These are phyloP conservation scores for Fusarium dimerum DNA, from an alignment of 2,329 filamentous ascomycete species.

Conservation along the genomic window DNA sequence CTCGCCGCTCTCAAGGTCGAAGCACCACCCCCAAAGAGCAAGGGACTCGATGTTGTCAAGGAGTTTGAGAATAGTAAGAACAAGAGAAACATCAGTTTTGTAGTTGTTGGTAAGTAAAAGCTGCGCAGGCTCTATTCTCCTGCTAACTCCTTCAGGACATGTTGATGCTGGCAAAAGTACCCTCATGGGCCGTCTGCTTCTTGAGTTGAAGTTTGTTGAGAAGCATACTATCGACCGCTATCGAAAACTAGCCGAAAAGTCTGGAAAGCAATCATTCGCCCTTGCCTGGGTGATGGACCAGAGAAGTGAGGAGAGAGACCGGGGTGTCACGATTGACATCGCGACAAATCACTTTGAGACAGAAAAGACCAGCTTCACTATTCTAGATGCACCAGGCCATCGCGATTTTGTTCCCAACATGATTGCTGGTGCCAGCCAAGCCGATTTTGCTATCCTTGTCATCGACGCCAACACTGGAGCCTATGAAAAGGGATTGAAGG, in stretches of 20 bases:
- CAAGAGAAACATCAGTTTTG: constrained; percentile 86
- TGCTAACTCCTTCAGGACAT: constrained; percentile 62
- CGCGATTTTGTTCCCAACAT: constrained; percentile 97
- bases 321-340: constrained; percentile 95
- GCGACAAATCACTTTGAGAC: constrained; percentile 95
- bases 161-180: constrained; percentile 98
- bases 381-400: constrained; percentile 93
- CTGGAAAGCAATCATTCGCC: constrained; percentile 94
- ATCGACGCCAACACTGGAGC: constrained; percentile 89
- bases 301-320: constrained; percentile 80
- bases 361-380: constrained; percentile 82
- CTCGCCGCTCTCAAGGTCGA: constrained; percentile 46
- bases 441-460: constrained; percentile 92
- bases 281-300: constrained; percentile 97
- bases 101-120: constrained; percentile 74
- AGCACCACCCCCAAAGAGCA: constrained; percentile 62
- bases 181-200: constrained; percentile 89
- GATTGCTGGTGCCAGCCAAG: constrained; percentile 95
- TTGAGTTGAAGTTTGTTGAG: constrained; percentile 86
- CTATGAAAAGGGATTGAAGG: constrained; percentile 90
- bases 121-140: neutral
- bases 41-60: constrained; percentile 80
- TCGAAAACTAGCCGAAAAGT: constrained; percentile 81
- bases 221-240: constrained; percentile 87
- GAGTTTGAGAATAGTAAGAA: constrained; percentile 74